These are phyloP conservation scores for Didymella glomerata DNA, from an alignment of 2,329 filamentous ascomycete species.

Conservation along the genomic window DNA sequence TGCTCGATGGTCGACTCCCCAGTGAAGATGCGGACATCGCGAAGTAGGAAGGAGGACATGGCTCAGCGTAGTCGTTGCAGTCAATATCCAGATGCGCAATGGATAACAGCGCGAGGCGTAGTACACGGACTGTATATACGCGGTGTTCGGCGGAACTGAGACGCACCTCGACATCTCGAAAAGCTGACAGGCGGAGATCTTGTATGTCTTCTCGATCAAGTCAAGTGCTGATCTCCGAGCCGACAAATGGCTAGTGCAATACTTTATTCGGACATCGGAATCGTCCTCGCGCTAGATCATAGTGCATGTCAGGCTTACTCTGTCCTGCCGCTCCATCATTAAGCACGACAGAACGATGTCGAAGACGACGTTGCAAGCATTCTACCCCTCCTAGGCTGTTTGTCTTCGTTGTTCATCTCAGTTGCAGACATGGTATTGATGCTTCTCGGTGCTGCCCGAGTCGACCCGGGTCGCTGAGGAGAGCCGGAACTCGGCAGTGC, in stretches of 20 bases:
- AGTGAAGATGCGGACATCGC: slow-evolving; percentile 58
- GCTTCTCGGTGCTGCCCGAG: neutral
- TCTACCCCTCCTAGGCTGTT: too few species aligned
- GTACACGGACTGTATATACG: neutral
- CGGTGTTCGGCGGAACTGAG: neutral
- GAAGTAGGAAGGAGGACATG: slow-evolving; percentile 53
- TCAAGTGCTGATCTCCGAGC: neutral
- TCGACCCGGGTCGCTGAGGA: neutral
- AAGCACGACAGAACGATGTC: too few species aligned
- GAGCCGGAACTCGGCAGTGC: neutral
- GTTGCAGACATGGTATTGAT: too few species aligned
- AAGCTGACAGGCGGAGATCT: neutral
- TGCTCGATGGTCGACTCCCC: slow-evolving; percentile 54
- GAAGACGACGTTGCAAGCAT: too few species aligned
- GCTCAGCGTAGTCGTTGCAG: neutral
- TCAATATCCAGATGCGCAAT: neutral
- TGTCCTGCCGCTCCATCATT: neutral
- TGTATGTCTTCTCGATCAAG: neutral
- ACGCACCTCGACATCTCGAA: too few species aligned
- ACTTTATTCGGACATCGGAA: neutral
- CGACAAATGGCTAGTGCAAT: neutral
- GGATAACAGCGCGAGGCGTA: neutral
- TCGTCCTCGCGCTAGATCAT: neutral
- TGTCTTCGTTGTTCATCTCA: neutral
- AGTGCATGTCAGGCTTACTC: neutral